These are phyloP conservation scores for Alternaria angustiovoidea DNA, from an alignment of 2,329 filamentous ascomycete species.

Conservation along the genomic window DNA sequence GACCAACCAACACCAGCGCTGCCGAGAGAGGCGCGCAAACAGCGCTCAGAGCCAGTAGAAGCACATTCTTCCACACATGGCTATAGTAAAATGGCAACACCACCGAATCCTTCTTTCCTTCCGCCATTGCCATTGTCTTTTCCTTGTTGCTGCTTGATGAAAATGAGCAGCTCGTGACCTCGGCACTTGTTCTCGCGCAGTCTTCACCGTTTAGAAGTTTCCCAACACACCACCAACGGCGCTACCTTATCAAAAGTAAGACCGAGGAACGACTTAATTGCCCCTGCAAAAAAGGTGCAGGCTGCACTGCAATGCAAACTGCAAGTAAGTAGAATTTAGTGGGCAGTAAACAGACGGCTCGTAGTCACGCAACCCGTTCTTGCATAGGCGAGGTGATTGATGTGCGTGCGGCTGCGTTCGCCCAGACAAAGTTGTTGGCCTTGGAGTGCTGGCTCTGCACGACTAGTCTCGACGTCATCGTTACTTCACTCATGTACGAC, in stretches of 20 bases:
- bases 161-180: slow-evolving; percentile 25
- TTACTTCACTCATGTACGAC: slow-evolving; percentile 31
- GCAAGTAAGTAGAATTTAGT: slow-evolving; percentile 18
- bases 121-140: slow-evolving; percentile 31
- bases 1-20: slow-evolving; percentile 28
- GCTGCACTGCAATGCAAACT: slow-evolving; percentile 10
- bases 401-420: slow-evolving; percentile 15
- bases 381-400: slow-evolving; percentile 27
- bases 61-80: slow-evolving; percentile 59
- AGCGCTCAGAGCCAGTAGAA: slow-evolving; percentile 56
- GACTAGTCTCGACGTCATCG: slow-evolving; percentile 45
- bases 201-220: slow-evolving; percentile 15
- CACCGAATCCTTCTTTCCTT: slow-evolving; percentile 10
- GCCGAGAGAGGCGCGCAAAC: slow-evolving; percentile 60
- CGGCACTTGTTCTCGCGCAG: slow-evolving; percentile 16
- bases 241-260: slow-evolving; percentile 10
- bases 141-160: slow-evolving; percentile 5
- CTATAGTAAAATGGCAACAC: slow-evolving; percentile 38
- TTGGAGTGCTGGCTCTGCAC: slow-evolving; percentile 10
- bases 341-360: slow-evolving; percentile 19
- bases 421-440: slow-evolving; percentile 1
- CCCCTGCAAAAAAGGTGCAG: neutral
- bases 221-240: slow-evolving; percentile 14
- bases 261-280: neutral
- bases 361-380: slow-evolving; percentile 14